A percentile compares a stretch with the other conserved stretches of the same genome.
These are phyloP conservation scores for Candida anutae DNA, from an alignment of 1,139 yeast species.

Conservation along the genomic window DNA sequence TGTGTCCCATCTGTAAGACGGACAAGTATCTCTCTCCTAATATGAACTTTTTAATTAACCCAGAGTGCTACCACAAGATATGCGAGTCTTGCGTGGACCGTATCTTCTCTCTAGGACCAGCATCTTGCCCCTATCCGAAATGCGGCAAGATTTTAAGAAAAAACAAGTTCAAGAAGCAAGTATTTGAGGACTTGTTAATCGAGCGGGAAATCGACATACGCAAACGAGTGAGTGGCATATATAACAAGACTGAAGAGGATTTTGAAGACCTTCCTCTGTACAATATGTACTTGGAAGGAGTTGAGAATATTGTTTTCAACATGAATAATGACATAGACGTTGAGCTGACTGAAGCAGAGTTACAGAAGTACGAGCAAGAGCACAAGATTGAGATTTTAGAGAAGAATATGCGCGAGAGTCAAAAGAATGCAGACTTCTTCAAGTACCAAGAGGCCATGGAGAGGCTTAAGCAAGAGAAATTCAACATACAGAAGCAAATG, in stretches of 20 bases:
- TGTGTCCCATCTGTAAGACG: conserved; percentile 97
- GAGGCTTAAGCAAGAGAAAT: conserved; percentile 51
- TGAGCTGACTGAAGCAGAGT: conserved; percentile 61
- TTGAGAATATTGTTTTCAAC: conserved; percentile 77
- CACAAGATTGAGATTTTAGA: conserved; percentile 72
- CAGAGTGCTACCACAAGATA: conserved; percentile 96
- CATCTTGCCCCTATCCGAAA: conserved; percentile 90
- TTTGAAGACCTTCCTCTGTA: conserved; percentile 52
- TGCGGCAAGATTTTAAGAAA: conserved; percentile 84
- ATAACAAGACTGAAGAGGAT: conserved; percentile 75
- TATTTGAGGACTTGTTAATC: conserved; percentile 81
- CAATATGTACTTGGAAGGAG: conserved; percentile 73
- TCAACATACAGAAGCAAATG: conserved; percentile 59
- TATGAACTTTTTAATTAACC: conserved; percentile 84
- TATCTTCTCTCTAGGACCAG: conserved; percentile 89
- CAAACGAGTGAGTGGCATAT: conserved; percentile 65
- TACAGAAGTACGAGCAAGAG: conserved; percentile 64
- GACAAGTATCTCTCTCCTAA: conserved; percentile 91
- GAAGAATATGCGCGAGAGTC: conserved; percentile 54
- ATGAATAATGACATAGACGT: conserved; percentile 63
- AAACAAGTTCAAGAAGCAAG: conserved; percentile 84
- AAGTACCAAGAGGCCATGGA: conserved; percentile 52
- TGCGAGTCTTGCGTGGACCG: conserved; percentile 96
- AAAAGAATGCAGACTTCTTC: conserved; percentile 58
- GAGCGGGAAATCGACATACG: conserved; percentile 92